phyloP scores from a whole-genome alignment of 2,329 filamentous ascomycete genomes.

The Talaromyces marneffei region DNA sequence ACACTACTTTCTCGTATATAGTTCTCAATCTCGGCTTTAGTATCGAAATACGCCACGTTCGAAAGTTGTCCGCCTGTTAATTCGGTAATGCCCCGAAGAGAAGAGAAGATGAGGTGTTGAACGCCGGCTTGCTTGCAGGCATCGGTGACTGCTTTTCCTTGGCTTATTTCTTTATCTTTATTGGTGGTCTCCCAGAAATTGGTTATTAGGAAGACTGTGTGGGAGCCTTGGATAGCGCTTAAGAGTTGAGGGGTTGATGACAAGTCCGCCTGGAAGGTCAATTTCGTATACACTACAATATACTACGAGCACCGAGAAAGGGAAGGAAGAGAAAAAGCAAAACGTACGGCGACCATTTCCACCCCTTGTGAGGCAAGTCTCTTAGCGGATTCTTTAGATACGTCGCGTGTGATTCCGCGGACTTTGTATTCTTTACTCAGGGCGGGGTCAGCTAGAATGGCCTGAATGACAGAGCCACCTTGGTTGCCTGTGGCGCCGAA shows the following conservation, averaged over 20 bases:
- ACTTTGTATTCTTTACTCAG: slow-evolving; percentile 46
- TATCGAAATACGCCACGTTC: slow-evolving; percentile 1
- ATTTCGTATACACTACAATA: too few species aligned
- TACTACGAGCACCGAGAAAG: not conserved
- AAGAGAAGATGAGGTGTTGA: slow-evolving; percentile 32
- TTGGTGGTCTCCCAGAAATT: slow-evolving; percentile 26
- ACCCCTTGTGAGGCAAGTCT: slow-evolving; percentile 43
- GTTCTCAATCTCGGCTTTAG: not conserved
- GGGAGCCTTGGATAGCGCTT: slow-evolving; percentile 41
- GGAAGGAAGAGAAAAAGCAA: not conserved
- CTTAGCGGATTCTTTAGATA: slow-evolving; percentile 40
- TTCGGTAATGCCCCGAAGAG: slow-evolving; percentile 17
- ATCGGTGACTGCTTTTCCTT: slow-evolving; percentile 31
- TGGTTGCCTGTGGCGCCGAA: slow-evolving; percentile 58
- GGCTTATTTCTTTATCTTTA: slow-evolving; percentile 27
- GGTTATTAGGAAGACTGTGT: slow-evolving; percentile 50
- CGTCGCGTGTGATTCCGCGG: slow-evolving; percentile 52
- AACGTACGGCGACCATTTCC: slow-evolving; percentile 44
- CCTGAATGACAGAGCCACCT: slow-evolving; percentile 50
- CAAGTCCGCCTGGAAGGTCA: not conserved
- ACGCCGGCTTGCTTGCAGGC: slow-evolving; percentile 27
- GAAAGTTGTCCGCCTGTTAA: not conserved
- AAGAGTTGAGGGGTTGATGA: slow-evolving; percentile 33
- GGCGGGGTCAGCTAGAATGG: slow-evolving; percentile 38
- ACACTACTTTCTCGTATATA: not conserved